Base-by-base conservation (phyloP, 1,139 yeast species). In the Yamadazyma aaseri region DNA sequence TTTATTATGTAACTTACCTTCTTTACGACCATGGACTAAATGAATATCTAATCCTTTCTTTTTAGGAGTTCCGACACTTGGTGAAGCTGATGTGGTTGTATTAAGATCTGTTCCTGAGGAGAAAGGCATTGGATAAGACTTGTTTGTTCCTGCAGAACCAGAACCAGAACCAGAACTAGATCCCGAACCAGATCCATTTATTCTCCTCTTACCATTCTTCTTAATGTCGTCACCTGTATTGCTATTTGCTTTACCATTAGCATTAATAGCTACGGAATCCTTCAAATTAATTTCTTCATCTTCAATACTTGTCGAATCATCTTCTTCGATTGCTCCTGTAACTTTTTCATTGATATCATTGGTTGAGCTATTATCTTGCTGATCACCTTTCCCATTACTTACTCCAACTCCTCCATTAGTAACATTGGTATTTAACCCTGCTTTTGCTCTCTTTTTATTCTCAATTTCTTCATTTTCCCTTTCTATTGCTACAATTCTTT, bases 401-500 rank as follows among this genome's bases (percentile, higher is more conserved):
- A 7, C 25, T 22, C 13, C 13, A 18, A 18, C 21, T 7, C 21
- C 10, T 7, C 21, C 10, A 7, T 10, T 10, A 18, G 7, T 18
- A 7, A 18, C 7, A 22, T 22, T 22, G 2, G 56, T 53, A 6
- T 53, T 48, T 42, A 67, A 46, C 0, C 74, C 73, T 3, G 68
- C 65, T 6, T 47, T 51, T 0, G 45, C 53, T 33, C 73, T 51
- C 42, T 56, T 63, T 34, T 54, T 57, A 17, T 55, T 43, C 38
- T 65, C 73, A 17, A 49, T 61, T 8, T 60, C 67, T 18, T 51
- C 48, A 26, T 51, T 55, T 3, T 55, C 60, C 31, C 58, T 60
- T 30, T 62, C 65, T 42, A 65, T 69, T 15, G 75, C 68, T 4
- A 79, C 71, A n/a, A 79, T 64, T 46, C 81, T 68, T 50, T 81